A percentile compares a stretch with the other conserved stretches of the same genome.
phyloP scores from a whole-genome alignment of 2,329 filamentous ascomycete species.

The Phialemonium atrogriseum region DNA sequence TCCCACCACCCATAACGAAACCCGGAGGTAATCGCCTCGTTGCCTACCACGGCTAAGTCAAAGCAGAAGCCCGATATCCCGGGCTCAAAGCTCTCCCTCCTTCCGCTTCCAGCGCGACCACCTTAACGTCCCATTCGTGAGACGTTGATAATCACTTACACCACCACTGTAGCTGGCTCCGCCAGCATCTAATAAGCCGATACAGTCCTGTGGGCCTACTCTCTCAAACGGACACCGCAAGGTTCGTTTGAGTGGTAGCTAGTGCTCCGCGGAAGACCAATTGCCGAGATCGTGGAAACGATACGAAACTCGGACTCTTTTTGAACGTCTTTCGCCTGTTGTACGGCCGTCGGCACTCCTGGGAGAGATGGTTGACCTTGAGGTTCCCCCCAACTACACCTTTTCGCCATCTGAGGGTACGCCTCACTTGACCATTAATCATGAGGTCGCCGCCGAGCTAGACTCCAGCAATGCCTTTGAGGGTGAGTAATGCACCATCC shows the following conservation, averaged over 20 bases:
- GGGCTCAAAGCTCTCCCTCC: constrained; percentile 71
- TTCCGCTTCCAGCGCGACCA: constrained; percentile 76
- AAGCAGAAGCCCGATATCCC: constrained; percentile 73
- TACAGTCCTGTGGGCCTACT: constrained; percentile 86
- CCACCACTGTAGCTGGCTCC: constrained; percentile 69
- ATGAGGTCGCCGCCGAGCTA: constrained; percentile 83
- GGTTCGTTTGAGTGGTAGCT: constrained; percentile 96
- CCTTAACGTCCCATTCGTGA: constrained; percentile 76
- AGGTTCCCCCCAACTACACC: constrained; percentile 73
- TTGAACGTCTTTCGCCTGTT: too few species aligned
- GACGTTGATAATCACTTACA: constrained; percentile 46
- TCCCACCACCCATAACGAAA: too few species aligned
- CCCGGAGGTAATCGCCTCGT: constrained; percentile 72
- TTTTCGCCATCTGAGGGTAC: constrained; percentile 75
- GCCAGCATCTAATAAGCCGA: constrained; percentile 62
- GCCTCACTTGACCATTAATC: constrained; percentile 90
- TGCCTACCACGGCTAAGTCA: constrained; percentile 44
- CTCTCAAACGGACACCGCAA: constrained; percentile 90
- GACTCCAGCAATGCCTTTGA: constrained; percentile 97
- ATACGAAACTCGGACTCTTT: too few species aligned
- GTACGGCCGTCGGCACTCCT: not conserved
- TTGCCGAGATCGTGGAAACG: constrained; percentile 6
- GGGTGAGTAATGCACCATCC: too few species aligned
- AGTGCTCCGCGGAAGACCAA: constrained; percentile 75
- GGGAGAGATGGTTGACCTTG: constrained; percentile 60